These are phyloP conservation scores for Plantago ovata DNA, from an alignment of 257 asterid genomes.

Conservation along the genomic window DNA sequence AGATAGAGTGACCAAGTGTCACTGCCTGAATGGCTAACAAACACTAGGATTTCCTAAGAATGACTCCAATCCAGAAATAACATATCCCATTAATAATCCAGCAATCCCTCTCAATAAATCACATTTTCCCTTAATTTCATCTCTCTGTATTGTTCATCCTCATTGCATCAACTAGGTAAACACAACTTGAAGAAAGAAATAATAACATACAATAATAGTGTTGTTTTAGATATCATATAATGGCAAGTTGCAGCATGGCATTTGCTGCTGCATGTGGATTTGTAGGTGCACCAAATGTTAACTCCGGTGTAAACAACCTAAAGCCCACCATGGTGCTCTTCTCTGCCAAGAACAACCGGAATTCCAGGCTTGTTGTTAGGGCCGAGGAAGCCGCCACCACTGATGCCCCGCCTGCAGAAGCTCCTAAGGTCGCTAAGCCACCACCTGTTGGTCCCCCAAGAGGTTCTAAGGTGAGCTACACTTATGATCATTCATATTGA, in stretches of 20 bases:
- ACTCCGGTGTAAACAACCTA: slow-evolving; percentile 24
- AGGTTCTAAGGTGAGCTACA: slow-evolving; percentile 49
- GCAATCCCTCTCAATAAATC: slow-evolving; percentile 34
- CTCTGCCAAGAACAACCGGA: slow-evolving; percentile 36
- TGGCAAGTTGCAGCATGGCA: slow-evolving; percentile 83
- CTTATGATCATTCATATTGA: background rate
- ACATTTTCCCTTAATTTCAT: slow-evolving; percentile 15
- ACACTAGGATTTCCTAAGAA: slow-evolving; percentile 22
- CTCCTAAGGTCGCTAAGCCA: slow-evolving; percentile 68
- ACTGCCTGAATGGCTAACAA: slow-evolving; percentile 37
- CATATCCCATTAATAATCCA: slow-evolving; percentile 34
- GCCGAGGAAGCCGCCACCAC: slow-evolving; percentile 34
- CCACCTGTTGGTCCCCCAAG: slow-evolving; percentile 92
- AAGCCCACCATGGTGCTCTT: slow-evolving; percentile 32
- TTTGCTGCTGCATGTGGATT: slow-evolving; percentile 64
- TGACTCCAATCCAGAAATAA: slow-evolving; percentile 54
- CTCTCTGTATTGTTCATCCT: slow-evolving; percentile 7
- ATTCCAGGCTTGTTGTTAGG: slow-evolving; percentile 50
- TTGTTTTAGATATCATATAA: slow-evolving; percentile 16
- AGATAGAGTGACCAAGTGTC: slow-evolving; percentile 71
- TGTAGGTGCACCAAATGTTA: slow-evolving; percentile 44
- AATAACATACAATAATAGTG: background rate
- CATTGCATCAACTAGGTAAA: slow-evolving; percentile 14
- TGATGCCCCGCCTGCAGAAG: slow-evolving; percentile 31
- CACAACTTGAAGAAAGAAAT: no score